Percentiles rank a stretch among this genome's conserved stretches.
These are phyloP conservation scores for Inosperma sp. DNA, from an alignment of 768 basidiomycete species.

Conservation along the genomic window DNA sequence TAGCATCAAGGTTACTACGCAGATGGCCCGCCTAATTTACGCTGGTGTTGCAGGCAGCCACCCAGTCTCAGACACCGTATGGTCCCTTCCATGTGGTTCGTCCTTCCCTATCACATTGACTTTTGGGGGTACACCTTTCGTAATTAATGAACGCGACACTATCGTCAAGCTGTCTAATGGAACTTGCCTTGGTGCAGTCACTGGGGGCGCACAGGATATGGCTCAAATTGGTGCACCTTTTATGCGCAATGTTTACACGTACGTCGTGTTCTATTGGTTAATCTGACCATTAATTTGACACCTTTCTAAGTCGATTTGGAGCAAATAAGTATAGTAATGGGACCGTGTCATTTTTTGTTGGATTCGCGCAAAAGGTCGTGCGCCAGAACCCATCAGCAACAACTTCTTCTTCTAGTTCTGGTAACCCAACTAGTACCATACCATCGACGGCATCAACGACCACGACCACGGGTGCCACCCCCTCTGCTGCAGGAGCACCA, in stretches of 20 bases:
- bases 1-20: neutral
- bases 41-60: neutral
- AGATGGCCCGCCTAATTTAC: neutral
- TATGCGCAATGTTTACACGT: conserved; percentile 8
- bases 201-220: conserved; percentile 4
- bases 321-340: neutral
- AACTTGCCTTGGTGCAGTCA: conserved; percentile 2
- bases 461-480: too few species aligned
- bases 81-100: conserved; percentile 1
- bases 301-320: too few species aligned
- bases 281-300: neutral
- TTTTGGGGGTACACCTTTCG: neutral
- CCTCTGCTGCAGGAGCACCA: too few species aligned
- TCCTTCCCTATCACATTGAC: neutral
- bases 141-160: conserved; percentile 6
- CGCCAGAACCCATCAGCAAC: too few species aligned
- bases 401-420: too few species aligned
- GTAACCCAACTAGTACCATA: too few species aligned
- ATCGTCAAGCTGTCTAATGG: neutral
- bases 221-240: conserved; percentile 2
- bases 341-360: neutral
- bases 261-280: neutral
- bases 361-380: neutral
- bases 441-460: too few species aligned
- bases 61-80: neutral